Base-by-base conservation (phyloP, 805 yeast species). In the Schwanniomyces occidentalis region DNA sequence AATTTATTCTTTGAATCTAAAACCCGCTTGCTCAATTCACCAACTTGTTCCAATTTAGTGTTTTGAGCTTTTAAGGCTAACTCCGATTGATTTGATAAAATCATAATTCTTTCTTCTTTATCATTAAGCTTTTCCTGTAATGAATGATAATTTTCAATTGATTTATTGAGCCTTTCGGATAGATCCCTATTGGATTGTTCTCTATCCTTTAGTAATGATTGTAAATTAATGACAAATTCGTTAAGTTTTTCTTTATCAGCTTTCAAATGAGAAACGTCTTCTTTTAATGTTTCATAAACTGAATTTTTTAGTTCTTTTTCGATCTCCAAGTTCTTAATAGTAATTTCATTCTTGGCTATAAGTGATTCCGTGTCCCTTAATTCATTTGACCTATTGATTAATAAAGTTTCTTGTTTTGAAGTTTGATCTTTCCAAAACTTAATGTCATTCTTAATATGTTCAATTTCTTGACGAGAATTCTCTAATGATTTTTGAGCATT, bases 221-320 rank as follows among this genome's bases (percentile, higher is more conserved):
- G 91, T 28, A 86, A 59, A 46, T 74, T 82, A 6, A 73, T 55
- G 7, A 85, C 70, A 38, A 80, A 64, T 3, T 75, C 70, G 45
- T 73, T 80, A 25, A 86, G 61, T 34, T 76, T 71, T 5, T 71
- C 56, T 46, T 76, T 79, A 50, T 88, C 95, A 3, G 71, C 69
- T 28, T 69, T 61, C 36, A 85, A 58, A 18, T 66, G 71, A 6
- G 62, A 58, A 26, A 79, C 69, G 41, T 84, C 87, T 9, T 62
- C 60, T 20, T 71, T 62, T 19, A 85, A 54, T 8, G 82, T 63
- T 12, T 61, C 54, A 43, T 79, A 81, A 9, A 73, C 48, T 0
- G 75, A 49, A 24, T 64, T 57, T 69, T 78, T 69, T 26, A 79
- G 51, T 4, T 67, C 60, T 37, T 71, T 76, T 45, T 85, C 91